Conservation (phyloP, 1,139 yeast species). For the Candida labiduridarum region DNA sequence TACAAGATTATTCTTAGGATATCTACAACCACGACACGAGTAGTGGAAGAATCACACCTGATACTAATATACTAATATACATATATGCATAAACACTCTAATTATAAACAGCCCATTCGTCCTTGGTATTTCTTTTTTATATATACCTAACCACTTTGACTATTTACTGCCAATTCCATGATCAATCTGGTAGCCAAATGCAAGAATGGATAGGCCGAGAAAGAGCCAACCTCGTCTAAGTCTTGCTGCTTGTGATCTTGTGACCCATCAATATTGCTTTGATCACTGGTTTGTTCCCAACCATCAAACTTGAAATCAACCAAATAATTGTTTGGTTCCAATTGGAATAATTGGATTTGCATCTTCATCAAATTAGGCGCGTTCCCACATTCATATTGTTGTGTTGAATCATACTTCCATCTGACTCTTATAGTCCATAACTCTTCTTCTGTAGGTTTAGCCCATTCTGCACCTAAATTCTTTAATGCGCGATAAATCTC, state of each 20-base stretch:
- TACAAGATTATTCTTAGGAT: neutral
- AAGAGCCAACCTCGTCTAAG: constrained; percentile 76
- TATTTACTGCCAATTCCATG: constrained; percentile 94
- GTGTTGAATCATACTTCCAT: constrained; percentile 75
- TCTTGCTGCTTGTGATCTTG: constrained; percentile 28
- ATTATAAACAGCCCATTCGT: neutral
- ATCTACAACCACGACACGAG: too few relatives aligned
- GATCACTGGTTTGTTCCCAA: constrained; percentile 56
- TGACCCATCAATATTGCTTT: neutral
- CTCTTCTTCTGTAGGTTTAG: constrained; percentile 88
- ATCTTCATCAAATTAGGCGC: constrained; percentile 71
- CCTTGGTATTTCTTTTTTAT: too few relatives aligned
- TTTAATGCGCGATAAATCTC: constrained; percentile 94
- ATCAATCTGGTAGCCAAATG: constrained; percentile 90
- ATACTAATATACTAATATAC: neutral
- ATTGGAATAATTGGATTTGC: constrained; percentile 94
- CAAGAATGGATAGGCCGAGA: constrained; percentile 92
- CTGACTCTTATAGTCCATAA: constrained; percentile 97
- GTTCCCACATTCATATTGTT: constrained; percentile 24
- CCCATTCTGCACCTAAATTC: constrained; percentile 97
- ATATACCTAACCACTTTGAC: constrained; percentile 23
- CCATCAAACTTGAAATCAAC: constrained; percentile 99
- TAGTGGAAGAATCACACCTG: too few relatives aligned
- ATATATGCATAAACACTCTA: neutral
- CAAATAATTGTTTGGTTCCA: constrained; percentile 92